These are phyloP conservation scores for Ulmus americana DNA, from an alignment of 331 rosid species.

Conservation along the genomic window DNA sequence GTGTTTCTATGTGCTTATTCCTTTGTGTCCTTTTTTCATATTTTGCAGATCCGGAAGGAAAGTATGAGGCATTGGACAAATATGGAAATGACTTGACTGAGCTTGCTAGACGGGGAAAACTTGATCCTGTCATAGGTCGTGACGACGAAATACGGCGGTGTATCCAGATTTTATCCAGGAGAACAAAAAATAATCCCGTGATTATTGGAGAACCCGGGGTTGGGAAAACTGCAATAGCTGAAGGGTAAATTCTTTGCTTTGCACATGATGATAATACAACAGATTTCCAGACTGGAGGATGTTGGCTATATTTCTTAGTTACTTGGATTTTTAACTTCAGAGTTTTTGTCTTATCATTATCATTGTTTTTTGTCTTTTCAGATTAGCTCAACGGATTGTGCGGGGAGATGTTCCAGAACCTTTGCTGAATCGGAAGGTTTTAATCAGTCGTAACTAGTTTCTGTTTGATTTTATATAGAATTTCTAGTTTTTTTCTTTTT, in stretches of 20 bases:
- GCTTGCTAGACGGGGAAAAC: slow-evolving; percentile 93
- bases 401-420: slow-evolving; percentile 99
- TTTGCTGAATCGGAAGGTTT: slow-evolving; percentile 79
- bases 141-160: slow-evolving; percentile 97
- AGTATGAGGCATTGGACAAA: slow-evolving; percentile 78
- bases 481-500: background rate
- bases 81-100: slow-evolving; percentile 91
- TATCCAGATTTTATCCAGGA: slow-evolving; percentile 83
- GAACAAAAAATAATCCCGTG: slow-evolving; percentile 94
- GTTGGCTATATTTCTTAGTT: no score
- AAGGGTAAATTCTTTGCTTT: slow-evolving; percentile 60
- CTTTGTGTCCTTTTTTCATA: background rate
- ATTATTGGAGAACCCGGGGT: slow-evolving; percentile 99
- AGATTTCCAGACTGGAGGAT: no score
- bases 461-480: no score
- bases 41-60: slow-evolving; percentile 83
- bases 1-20: background rate
- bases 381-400: slow-evolving; percentile 93
- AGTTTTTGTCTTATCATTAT: no score
- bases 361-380: slow-evolving; percentile 24
- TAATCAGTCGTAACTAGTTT: slow-evolving; percentile 6
- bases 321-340: no score
- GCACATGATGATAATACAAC: background rate
- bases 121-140: slow-evolving; percentile 93
- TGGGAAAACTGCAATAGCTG: slow-evolving; percentile 98